Evolutionary conservation across 805 yeast species (phyloP), one percentile per base, ranked within the genome.

Genomic region (Zygosaccharomyces siamensis): DNA sequence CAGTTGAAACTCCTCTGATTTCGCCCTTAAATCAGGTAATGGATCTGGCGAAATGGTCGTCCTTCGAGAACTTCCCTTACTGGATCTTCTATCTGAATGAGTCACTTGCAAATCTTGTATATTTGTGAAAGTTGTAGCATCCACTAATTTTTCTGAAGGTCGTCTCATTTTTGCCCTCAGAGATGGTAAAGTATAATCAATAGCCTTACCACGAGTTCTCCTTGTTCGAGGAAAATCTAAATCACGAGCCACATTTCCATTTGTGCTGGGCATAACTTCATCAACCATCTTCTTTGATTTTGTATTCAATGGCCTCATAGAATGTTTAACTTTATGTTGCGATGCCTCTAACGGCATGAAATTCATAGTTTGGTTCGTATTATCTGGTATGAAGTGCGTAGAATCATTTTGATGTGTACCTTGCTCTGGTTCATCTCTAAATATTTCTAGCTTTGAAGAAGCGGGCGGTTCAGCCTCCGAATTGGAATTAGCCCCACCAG

Each of bases 141-240:
- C 86, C 2, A 79, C 79, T 39, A 81, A 68, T 53, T 74, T 73
- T 27, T 71, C 83, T 0, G 81, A 72, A 30, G 79, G 80, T 54
- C 92, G 73, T 60, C 95, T 76, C 83, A 84, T 74, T 60, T 85
- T 86, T 12, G 75, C 77, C 35, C 85, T 71, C 46, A 84, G 64
- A 1, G 90, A 80, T 0, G 89, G 89, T 30, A 80, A 72, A 16
- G 80, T 80, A 57, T 87, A 87, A 61, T 81, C 79, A 5, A 87
- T 79, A 8, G 76, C 74, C 49, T 76, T 79, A 3, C 80, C 75
- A 20, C 80, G 69, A 21, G 88, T 72, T 48, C 80, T 66, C 43
- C 84, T 69, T 36, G 76, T 56, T 45, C 72, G 59, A 2, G 61
- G 43, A 18, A 54, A 50, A 7, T 51, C 54, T 12, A 55, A 36